Evolutionary conservation across 768 basidiomycete species (phyloP), one percentile per base, ranked within the genome.

Genomic region (Pleurotus eryngii): DNA sequence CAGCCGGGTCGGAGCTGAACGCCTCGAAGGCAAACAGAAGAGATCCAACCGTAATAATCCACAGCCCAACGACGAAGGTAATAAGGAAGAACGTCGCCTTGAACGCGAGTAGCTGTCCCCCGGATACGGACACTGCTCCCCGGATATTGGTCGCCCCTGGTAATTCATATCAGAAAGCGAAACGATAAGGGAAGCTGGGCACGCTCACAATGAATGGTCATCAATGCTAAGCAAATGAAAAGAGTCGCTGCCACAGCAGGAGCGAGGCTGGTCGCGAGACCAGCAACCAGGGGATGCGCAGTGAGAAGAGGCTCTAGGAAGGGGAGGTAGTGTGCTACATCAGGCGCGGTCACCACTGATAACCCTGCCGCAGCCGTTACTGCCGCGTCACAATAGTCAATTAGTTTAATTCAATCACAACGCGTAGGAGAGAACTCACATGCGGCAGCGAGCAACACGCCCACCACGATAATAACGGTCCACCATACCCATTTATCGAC

Each of bases 291-390:
- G 2, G 74, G 70, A 60, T 83, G 72, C 11, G 76, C 70, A 4
- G 71, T 71, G 17, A 81, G 70, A 4, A 92, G 67, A 1, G 81
- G 76, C 35, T 70, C 61, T 56, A 92, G 71, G 72, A 92, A 89
- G 0, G 82, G 76, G 12, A 92, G 66, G 63, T 84, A 87, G 70
- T 90, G 85, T 0, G 84, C 82, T 56, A 89, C 81, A 62, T 89
- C 83, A 3, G 91, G 90, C 0, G 87, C 84, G n/a, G 79, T 77
- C 42, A 83, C 78, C 17, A 92, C 72, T 5, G 82, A 79, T 42
- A 94, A 76, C 2, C 87, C 89, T 18, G 83, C 77, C 15, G 83
- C 84, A 42, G 89, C 88, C 3, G 86, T 82, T 57, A 92, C 90
- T 92, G 61, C 27, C 22, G 27, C 50, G 51, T 54, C 56, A 56